These are phyloP conservation scores for Kwoniella europaea DNA, from an alignment of 768 basidiomycete species.

Conservation along the genomic window DNA sequence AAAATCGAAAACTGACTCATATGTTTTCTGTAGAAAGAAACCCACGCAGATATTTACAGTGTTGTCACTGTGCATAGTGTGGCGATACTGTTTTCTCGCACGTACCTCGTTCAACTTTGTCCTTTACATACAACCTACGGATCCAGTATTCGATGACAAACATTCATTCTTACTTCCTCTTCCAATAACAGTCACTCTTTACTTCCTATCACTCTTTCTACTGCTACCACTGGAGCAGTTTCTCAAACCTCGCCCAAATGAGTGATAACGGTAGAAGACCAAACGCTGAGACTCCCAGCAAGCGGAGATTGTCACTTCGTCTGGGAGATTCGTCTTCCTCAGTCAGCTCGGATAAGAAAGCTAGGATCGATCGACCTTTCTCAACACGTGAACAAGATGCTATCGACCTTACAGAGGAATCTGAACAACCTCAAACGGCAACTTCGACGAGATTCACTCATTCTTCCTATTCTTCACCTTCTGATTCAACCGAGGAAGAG, in stretches of 20 bases:
- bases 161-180: neutral
- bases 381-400: neutral
- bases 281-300: conserved; percentile 13
- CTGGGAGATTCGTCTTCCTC: neutral
- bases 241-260: neutral
- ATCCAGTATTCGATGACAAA: neutral
- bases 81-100: neutral
- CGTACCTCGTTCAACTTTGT: neutral
- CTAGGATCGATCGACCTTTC: neutral
- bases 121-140: neutral
- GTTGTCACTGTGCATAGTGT: neutral
- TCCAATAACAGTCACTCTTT: conserved; percentile 6
- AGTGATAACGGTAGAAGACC: neutral
- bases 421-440: conserved; percentile 18
- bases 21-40: neutral
- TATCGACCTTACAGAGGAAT: conserved; percentile 7
- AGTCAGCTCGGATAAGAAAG: conserved; percentile 14
- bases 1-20: neutral
- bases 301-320: conserved; percentile 23
- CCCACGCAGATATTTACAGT: neutral
- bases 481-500: conserved; percentile 10
- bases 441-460: conserved; percentile 27
- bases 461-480: conserved; percentile 21
- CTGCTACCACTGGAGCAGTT: neutral
- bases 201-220: neutral